Evolutionary conservation across 495 filamentous ascomycete genomes (phyloP).

Genomic region (Talaromyces stipitatus): DNA sequence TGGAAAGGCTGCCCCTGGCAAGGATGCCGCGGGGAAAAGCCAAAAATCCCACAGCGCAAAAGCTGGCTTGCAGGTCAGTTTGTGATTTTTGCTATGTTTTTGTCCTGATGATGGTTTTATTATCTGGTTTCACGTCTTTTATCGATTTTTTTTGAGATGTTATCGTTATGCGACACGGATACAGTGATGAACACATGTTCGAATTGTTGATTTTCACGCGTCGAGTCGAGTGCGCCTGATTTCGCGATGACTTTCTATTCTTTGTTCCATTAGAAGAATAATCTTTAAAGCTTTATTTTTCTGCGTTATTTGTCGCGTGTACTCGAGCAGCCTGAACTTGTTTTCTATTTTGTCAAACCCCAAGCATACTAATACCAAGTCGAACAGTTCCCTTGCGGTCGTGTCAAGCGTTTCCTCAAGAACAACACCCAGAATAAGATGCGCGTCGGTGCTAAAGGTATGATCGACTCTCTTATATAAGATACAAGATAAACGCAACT

Average conservation of each 20-base stretch:
- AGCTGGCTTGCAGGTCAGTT: constrained; percentile 94
- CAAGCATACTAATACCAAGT: neutral
- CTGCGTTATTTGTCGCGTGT: neutral
- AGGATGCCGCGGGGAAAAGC: constrained; percentile 67
- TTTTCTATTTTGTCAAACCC: neutral
- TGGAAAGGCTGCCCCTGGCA: constrained; percentile 83
- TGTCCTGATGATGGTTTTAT: neutral
- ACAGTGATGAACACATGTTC: neutral
- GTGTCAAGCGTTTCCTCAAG: constrained; percentile 99
- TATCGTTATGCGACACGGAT: neutral
- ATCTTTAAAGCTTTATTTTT: neutral
- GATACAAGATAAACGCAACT: neutral
- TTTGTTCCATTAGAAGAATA: neutral
- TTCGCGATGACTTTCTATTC: neutral
- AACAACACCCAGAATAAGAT: constrained; percentile 99
- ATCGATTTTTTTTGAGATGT: neutral
- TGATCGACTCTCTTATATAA: neutral
- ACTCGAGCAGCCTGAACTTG: neutral
- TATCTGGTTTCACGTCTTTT: constrained; percentile 1
- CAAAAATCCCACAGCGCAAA: constrained; percentile 98
- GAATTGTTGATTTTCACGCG: neutral
- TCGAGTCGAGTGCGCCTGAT: neutral
- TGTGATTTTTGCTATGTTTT: constrained; percentile 5
- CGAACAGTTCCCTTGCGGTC: constrained; percentile 93
- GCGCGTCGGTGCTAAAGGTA: constrained; percentile 95